Conservation (phyloP, 345 rosid genomes). For the Populus alba region DNA sequence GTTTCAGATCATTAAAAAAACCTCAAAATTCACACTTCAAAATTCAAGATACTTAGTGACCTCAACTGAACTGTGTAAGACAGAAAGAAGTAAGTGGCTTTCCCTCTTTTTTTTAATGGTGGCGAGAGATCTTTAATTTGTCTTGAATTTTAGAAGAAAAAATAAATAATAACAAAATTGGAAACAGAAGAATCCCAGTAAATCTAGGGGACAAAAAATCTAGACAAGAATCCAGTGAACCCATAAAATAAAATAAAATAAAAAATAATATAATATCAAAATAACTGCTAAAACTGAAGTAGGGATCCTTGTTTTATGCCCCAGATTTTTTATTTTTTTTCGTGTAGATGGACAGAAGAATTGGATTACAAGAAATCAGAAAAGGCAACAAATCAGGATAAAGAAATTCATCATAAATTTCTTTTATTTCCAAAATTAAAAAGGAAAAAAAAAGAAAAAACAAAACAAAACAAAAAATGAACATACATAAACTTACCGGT, state of each 20-base stretch:
- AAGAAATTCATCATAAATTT: not conserved
- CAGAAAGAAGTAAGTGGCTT: not conserved
- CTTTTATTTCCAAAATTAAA: not conserved
- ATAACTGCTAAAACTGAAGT: not conserved
- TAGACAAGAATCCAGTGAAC: constrained; percentile 13
- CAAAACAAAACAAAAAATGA: not conserved
- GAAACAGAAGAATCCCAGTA: not conserved
- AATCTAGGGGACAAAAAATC: constrained; percentile 12
- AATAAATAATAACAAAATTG: not conserved
- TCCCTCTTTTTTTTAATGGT: not conserved
- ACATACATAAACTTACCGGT: constrained; percentile 8
- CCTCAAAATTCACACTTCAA: not conserved
- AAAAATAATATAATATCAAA: not conserved
- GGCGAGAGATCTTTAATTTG: not conserved
- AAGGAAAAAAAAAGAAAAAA: not conserved
- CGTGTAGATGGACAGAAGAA: not conserved
- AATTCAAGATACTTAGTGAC: not conserved
- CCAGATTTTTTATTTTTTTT: too few relatives aligned
- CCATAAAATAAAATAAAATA: not conserved
- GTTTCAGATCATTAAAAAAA: not conserved
- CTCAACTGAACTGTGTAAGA: not conserved
- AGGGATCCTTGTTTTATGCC: not conserved
- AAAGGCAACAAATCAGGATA: not conserved
- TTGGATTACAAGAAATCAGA: not conserved
- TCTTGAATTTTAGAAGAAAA: not conserved